Conservation (phyloP, 257 asterid species). For the Gardenia jasminoides region DNA sequence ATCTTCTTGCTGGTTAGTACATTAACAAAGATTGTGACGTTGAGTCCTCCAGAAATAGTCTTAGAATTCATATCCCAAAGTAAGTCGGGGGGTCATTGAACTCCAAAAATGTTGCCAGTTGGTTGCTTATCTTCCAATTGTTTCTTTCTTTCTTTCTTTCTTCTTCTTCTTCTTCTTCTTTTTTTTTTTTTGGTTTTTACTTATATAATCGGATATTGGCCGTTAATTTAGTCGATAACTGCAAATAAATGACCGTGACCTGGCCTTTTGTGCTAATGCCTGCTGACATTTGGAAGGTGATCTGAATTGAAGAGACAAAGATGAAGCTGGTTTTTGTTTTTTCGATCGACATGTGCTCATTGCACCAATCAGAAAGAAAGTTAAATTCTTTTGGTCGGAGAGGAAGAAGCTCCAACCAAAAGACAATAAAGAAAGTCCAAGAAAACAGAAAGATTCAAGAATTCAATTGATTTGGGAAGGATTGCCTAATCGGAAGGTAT, state of each 20-base stretch:
- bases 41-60: background rate
- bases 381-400: background rate
- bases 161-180: background rate
- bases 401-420: background rate
- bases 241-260: background rate
- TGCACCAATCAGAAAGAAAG: background rate
- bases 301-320: too few species aligned
- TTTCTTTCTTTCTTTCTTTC: background rate
- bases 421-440: background rate
- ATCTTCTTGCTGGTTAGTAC: background rate
- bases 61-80: background rate
- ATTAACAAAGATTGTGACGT: background rate
- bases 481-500: background rate
- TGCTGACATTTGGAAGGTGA: slow-evolving; percentile 9
- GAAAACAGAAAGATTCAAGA: background rate
- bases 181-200: background rate
- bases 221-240: background rate
- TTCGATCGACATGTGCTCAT: background rate
- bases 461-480: background rate
- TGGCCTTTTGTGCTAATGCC: background rate
- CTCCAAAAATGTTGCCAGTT: background rate
- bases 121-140: background rate
- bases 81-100: background rate
- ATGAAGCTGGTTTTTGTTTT: background rate
- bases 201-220: background rate